These are phyloP conservation scores for Solanum rostratum DNA, from an alignment of 257 asterid genomes.

Conservation along the genomic window DNA sequence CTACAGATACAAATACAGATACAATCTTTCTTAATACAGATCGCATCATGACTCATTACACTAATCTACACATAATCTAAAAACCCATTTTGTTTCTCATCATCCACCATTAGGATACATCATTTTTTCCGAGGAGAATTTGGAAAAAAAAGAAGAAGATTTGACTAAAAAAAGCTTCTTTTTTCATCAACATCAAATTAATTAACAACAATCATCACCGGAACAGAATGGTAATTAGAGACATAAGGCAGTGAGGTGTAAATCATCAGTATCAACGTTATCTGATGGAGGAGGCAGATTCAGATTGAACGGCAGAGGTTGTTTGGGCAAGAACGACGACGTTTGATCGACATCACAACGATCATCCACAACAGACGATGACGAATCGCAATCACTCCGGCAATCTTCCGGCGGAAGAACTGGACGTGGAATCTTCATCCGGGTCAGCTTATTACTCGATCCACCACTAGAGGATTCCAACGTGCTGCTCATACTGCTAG, in stretches of 20 bases:
- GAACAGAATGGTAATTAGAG: neutral
- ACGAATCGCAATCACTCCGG: constrained; percentile 8
- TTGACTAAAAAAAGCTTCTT: neutral
- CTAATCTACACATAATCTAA: constrained; percentile 5
- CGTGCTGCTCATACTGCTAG: constrained; percentile 4
- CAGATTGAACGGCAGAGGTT: constrained; percentile 5
- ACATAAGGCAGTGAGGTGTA: constrained; percentile 1
- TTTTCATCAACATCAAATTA: neutral
- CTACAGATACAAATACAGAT: constrained; percentile 2
- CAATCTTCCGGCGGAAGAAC: neutral
- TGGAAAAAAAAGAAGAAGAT: neutral
- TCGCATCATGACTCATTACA: neutral
- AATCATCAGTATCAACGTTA: constrained; percentile 1
- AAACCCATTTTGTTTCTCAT: neutral
- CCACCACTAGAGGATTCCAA: constrained; percentile 3
- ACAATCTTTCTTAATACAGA: constrained; percentile 7
- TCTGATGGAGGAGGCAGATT: constrained; percentile 3
- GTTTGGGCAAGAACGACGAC: neutral
- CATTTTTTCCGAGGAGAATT: neutral
- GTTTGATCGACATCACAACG: neutral
- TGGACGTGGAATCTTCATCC: neutral
- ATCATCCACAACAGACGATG: constrained; percentile 2
- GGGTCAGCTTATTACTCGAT: neutral
- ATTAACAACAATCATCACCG: neutral
- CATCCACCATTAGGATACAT: neutral